Percentiles rank a stretch among this genome's conserved stretches.
These are phyloP conservation scores for Rhizophagus clarus DNA, from an alignment of 192 early-diverging fungal species.

Conservation along the genomic window DNA sequence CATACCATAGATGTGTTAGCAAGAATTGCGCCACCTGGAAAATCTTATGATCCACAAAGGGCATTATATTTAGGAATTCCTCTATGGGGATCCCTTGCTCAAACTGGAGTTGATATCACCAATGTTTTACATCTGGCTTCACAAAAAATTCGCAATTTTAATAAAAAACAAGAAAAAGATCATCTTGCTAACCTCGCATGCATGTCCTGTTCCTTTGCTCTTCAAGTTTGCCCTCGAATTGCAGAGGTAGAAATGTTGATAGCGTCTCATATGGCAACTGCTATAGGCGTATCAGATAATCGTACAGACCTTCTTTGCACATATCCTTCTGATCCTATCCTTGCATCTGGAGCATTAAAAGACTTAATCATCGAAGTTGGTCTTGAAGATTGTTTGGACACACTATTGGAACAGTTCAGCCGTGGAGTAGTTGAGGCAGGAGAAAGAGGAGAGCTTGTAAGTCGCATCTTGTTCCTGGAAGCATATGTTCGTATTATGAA, in stretches of 20 bases:
- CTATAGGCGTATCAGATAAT: slow-evolving; percentile 11
- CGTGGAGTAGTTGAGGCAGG: slow-evolving; percentile 6
- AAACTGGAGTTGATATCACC: background rate
- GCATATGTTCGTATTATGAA: slow-evolving; percentile 5
- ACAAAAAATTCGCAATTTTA: slow-evolving; percentile 24
- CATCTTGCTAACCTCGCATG: slow-evolving; percentile 9
- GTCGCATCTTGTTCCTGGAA: slow-evolving; percentile 1
- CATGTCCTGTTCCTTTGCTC: background rate
- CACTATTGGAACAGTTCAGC: slow-evolving; percentile 10
- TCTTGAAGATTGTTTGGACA: slow-evolving; percentile 9
- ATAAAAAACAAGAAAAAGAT: slow-evolving; percentile 11
- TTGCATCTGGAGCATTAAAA: slow-evolving; percentile 9
- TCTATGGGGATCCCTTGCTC: slow-evolving; percentile 1
- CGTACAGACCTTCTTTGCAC: slow-evolving; percentile 3
- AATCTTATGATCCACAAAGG: background rate
- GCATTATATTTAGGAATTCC: slow-evolving; percentile 8
- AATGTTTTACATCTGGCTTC: background rate
- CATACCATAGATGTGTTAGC: background rate
- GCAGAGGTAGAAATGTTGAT: slow-evolving; percentile 3
- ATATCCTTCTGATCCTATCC: slow-evolving; percentile 20
- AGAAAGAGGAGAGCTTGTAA: slow-evolving; percentile 2
- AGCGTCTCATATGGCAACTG: slow-evolving; percentile 13
- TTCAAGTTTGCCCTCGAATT: slow-evolving; percentile 4
- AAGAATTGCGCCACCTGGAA: background rate
- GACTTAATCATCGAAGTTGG: slow-evolving; percentile 1